Conservation (phyloP, 352 stramenopile species). For the Pythium aquatile region DNA sequence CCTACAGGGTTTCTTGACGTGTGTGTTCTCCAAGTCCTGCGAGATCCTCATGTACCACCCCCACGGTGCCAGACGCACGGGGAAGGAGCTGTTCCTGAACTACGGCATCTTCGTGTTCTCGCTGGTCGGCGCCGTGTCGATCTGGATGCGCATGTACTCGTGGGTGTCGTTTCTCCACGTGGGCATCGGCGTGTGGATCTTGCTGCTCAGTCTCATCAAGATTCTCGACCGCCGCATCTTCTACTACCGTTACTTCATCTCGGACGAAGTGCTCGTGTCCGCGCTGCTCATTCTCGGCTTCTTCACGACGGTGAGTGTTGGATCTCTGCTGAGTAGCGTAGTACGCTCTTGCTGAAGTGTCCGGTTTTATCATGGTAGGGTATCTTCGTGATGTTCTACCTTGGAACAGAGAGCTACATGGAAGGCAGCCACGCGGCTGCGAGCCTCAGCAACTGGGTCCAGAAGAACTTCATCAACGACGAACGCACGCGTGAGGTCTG, state of each 20-base stretch:
- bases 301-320: constrained; percentile 67
- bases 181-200: constrained; percentile 65
- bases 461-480: constrained; percentile 88
- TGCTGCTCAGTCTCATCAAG: constrained; percentile 69
- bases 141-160: constrained; percentile 85
- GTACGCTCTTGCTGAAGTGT: neutral
- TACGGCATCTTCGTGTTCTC: constrained; percentile 87
- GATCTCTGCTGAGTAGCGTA: neutral
- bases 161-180: constrained; percentile 78
- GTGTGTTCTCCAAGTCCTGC: constrained; percentile 71
- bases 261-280: constrained; percentile 85
- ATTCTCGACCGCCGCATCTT: constrained; percentile 83
- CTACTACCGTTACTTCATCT: constrained; percentile 89
- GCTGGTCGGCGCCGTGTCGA: constrained; percentile 78
- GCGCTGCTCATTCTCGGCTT: constrained; percentile 76
- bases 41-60: constrained; percentile 78
- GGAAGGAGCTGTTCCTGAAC: constrained; percentile 85
- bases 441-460: constrained; percentile 75
- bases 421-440: constrained; percentile 78
- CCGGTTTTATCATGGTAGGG: constrained; percentile 31
- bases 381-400: constrained; percentile 77
- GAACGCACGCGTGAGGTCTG: constrained; percentile 78
- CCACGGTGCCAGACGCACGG: constrained; percentile 58
- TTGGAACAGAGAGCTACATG: constrained; percentile 85
- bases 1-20: constrained; percentile 69